Evolutionary conservation across 2,329 filamentous ascomycete species (phyloP).

Genomic region (Ophiostoma sp.): DNA sequence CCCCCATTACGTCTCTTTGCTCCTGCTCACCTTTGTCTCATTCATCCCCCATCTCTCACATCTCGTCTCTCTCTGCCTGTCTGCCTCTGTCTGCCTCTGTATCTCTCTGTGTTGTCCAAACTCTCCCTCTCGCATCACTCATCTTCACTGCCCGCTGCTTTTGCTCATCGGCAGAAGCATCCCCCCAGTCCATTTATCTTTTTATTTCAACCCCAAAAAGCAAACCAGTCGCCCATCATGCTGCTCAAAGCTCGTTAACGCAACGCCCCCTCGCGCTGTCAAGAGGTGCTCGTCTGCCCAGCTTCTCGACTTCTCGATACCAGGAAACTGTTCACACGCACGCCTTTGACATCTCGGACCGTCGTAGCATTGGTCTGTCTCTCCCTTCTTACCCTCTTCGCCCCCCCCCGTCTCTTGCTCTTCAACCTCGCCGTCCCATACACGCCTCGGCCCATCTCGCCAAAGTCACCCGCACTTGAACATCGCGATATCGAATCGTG

Average conservation of each 20-base stretch:
- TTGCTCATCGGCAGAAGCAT: constrained; percentile 7
- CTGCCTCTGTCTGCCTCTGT: not conserved
- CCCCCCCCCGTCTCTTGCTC: not conserved
- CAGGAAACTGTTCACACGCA: not conserved
- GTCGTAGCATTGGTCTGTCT: not conserved
- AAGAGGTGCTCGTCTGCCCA: not conserved
- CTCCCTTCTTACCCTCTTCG: not conserved
- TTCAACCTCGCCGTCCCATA: too few relatives aligned
- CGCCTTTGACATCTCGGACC: not conserved
- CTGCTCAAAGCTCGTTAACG: constrained; percentile 11
- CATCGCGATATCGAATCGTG: not conserved
- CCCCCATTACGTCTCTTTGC: not conserved
- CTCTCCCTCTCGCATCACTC: not conserved
- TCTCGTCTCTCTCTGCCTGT: not conserved
- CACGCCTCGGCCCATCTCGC: not conserved
- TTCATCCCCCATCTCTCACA: not conserved
- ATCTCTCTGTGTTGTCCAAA: not conserved
- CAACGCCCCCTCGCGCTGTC: not conserved
- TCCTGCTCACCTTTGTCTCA: not conserved
- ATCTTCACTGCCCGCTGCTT: not conserved
- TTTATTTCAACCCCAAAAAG: not conserved
- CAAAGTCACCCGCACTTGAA: not conserved
- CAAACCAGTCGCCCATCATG: constrained; percentile 2
- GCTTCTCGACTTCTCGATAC: not conserved
- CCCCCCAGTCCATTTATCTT: not conserved